Percentiles rank a stretch among this genome's conserved stretches.
These are phyloP conservation scores for Emydomyces testavorans DNA, from an alignment of 2,329 filamentous ascomycete species.

Conservation along the genomic window DNA sequence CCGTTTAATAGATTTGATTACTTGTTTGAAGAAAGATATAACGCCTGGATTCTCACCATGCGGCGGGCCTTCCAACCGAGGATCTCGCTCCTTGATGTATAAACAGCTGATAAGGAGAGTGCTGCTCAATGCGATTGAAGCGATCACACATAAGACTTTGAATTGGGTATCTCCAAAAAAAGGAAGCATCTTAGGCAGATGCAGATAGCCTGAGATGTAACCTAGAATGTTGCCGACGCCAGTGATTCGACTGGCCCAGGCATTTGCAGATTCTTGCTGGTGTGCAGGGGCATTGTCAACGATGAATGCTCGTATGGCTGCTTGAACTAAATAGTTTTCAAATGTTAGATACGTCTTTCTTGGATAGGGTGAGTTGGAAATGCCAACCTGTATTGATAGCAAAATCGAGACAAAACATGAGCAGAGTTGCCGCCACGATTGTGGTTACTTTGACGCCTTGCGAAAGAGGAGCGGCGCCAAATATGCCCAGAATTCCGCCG, in stretches of 20 bases:
- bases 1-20: constrained; percentile 63
- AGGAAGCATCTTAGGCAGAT: constrained; percentile 62
- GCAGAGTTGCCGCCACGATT: constrained; percentile 68
- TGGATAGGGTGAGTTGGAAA: neutral
- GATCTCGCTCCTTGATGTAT: constrained; percentile 67
- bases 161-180: constrained; percentile 84
- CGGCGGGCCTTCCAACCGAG: constrained; percentile 56
- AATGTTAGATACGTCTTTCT: constrained; percentile 11
- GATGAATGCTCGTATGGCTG: constrained; percentile 80
- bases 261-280: constrained; percentile 86
- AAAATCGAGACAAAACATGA: constrained; percentile 86
- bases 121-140: constrained; percentile 57
- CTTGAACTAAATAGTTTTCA: constrained; percentile 53
- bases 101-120: constrained; percentile 61
- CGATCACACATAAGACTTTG: constrained; percentile 79
- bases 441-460: constrained; percentile 51
- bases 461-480: constrained; percentile 58
- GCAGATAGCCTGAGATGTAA: constrained; percentile 73
- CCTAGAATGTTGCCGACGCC: constrained; percentile 85
- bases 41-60: constrained; percentile 53
- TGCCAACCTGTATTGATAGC: constrained; percentile 75
- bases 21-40: constrained; percentile 64
- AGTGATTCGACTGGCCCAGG: constrained; percentile 79
- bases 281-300: constrained; percentile 86
- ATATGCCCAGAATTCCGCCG: constrained; percentile 53